Base-by-base conservation (phyloP, 2,329 filamentous ascomycete genomes). In the Aspergillus quadricinctus region DNA sequence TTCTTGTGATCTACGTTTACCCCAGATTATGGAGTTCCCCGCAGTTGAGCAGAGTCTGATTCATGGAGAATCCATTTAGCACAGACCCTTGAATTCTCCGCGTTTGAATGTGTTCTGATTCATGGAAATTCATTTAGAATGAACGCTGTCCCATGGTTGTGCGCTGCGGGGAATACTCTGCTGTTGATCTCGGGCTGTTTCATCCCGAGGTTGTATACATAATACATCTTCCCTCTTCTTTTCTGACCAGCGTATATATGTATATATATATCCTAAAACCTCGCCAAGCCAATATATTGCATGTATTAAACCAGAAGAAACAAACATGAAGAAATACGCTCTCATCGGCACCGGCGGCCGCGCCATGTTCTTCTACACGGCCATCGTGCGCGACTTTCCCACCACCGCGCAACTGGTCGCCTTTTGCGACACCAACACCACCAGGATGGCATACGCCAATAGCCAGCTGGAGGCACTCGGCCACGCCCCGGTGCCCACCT, bases 391-490 rank as follows among this genome's bases (percentile, higher is more conserved):
- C 29, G 78, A 82, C 57, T 85, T 82, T 70, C 69, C 69, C 50
- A 63, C 70, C 9, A 83, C 80, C 0, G 80, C 81, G 0, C 65
- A 72, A 35, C 75, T 86, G 21, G 82, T 85, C 17, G 83, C 75
- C 1, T 72, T 86, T 54, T 85, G 83, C 68, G 83, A 86, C 63
- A 83, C 80, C 3, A 86, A 86, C 66, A 78, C 82, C 61, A 85
- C 83, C 0, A 81, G 83, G 4, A 79, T 86, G 75, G 70, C 81
- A 62, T 81, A 80, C 68, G 83, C 82, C 60, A 84, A 83, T 66
- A 66, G 49, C 7, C 53, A 49, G 4, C 52, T 63, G 19, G 51
- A 61, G 41, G 50, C 48, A 3, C 69, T 85, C 1, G 79, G 80
- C 25, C 77, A 83, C 61, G 67, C 61, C 2, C 62, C 71, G 1